A percentile compares a stretch with the other conserved stretches of the same genome.
These are phyloP conservation scores for Aureobasidium subglaciale DNA, from an alignment of 2,329 filamentous ascomycete species.

Conservation along the genomic window DNA sequence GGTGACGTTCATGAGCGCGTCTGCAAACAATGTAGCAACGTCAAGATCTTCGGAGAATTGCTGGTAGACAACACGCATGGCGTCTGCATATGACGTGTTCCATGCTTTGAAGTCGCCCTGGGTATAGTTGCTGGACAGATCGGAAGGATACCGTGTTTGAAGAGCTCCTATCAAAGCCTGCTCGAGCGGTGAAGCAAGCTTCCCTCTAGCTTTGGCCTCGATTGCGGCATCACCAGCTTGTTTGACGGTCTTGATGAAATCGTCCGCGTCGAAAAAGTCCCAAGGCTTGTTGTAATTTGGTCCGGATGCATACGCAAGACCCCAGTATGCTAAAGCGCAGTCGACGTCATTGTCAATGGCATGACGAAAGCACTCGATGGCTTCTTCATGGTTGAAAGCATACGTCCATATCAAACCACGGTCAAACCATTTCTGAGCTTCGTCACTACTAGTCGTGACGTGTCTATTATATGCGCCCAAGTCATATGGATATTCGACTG, in stretches of 20 bases:
- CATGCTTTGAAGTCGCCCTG: conserved; percentile 32
- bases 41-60: conserved; percentile 53
- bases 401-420: conserved; percentile 68
- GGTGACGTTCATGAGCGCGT: conserved; percentile 58
- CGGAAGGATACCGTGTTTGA: conserved; percentile 50
- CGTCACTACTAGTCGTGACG: conserved; percentile 46
- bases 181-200: conserved; percentile 46
- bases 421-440: conserved; percentile 61
- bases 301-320: conserved; percentile 61
- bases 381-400: conserved; percentile 70
- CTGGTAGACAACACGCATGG: conserved; percentile 51
- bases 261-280: conserved; percentile 59
- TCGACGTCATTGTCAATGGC: conserved; percentile 48
- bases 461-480: conserved; percentile 53
- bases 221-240: conserved; percentile 41
- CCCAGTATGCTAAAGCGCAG: conserved; percentile 63
- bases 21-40: conserved; percentile 56
- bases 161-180: conserved; percentile 58
- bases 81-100: conserved; percentile 55
- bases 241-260: conserved; percentile 47
- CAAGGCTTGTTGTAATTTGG: conserved; percentile 78
- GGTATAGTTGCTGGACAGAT: background rate
- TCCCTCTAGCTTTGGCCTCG: conserved; percentile 36
- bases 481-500: conserved; percentile 37
- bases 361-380: conserved; percentile 55